phyloP scores from a whole-genome alignment of 345 rosid genomes.

The Eucalyptus polyanthemos region DNA sequence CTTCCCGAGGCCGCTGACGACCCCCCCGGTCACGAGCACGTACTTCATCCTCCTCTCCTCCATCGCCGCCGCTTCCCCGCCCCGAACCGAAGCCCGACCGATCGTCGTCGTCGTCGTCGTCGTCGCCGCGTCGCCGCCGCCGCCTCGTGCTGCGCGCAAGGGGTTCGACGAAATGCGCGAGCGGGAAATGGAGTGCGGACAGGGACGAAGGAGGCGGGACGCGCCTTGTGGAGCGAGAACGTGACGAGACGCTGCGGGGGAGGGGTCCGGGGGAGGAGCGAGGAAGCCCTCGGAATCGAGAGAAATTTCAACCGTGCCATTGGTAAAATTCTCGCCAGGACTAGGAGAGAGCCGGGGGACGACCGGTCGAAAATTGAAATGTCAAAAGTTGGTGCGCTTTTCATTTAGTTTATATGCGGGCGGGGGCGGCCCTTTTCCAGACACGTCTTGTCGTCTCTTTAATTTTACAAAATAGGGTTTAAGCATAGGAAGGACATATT shows the following conservation, averaged over 20 bases:
- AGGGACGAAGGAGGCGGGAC: neutral
- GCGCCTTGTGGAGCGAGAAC: neutral
- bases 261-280: neutral
- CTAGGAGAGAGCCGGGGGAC: too few species aligned
- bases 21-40: conserved; percentile 92
- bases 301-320: neutral
- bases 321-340: neutral
- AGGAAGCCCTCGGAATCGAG: neutral
- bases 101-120: neutral
- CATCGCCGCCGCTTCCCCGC: neutral
- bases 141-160: conserved; percentile 8
- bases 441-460: neutral
- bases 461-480: rapidly evolving
- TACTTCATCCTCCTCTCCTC: conserved; percentile 51
- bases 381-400: neutral
- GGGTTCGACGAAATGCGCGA: conserved; percentile 32
- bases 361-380: neutral
- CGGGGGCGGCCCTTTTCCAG: neutral
- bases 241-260: neutral
- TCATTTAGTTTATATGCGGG: neutral
- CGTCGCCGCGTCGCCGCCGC: neutral
- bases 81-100: neutral
- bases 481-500: neutral
- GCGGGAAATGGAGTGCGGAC: neutral
- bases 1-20: conserved; percentile 95